These are phyloP conservation scores for Arachis stenosperma DNA, from an alignment of 306 rosid species.

Conservation along the genomic window DNA sequence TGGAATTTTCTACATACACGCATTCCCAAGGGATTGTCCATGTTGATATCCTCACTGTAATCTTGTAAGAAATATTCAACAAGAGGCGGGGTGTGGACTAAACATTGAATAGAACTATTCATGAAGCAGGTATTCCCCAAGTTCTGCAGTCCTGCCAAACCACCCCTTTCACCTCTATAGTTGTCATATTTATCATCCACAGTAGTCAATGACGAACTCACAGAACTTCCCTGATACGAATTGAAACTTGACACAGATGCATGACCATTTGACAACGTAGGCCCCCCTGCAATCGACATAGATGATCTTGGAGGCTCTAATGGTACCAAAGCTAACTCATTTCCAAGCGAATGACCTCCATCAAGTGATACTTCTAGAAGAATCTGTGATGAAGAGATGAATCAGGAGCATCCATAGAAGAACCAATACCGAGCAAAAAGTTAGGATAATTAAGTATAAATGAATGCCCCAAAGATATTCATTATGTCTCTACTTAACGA, in stretches of 20 bases:
- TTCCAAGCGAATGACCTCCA: constrained; percentile 65
- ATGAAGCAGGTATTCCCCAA: constrained; percentile 98
- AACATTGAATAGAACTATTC: constrained; percentile 94
- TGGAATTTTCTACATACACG: constrained; percentile 60
- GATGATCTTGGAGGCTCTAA: constrained; percentile 87
- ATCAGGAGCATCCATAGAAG: constrained; percentile 33
- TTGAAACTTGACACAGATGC: constrained; percentile 60
- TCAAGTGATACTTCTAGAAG: constrained; percentile 71
- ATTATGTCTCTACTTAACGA: constrained; percentile 26
- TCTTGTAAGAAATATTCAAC: constrained; percentile 89
- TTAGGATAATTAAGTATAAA: constrained; percentile 20
- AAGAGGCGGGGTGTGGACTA: constrained; percentile 92
- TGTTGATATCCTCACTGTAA: constrained; percentile 86
- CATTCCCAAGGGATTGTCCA: constrained; percentile 97
- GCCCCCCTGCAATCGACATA: constrained; percentile 92
- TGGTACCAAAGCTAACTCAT: constrained; percentile 88
- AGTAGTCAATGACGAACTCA: constrained; percentile 59
- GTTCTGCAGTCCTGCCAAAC: constrained; percentile 97
- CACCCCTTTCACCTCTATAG: constrained; percentile 70
- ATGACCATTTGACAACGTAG: constrained; percentile 86
- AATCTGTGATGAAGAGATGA: constrained; percentile 64
- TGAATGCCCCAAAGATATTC: constrained; percentile 19
- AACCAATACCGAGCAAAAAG: constrained; percentile 34
- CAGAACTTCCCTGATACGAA: constrained; percentile 62
- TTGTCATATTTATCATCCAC: constrained; percentile 63